Evolutionary conservation across 2,329 filamentous ascomycete genomes (phyloP).

Genomic region (Hypoxylon rubiginosum): DNA sequence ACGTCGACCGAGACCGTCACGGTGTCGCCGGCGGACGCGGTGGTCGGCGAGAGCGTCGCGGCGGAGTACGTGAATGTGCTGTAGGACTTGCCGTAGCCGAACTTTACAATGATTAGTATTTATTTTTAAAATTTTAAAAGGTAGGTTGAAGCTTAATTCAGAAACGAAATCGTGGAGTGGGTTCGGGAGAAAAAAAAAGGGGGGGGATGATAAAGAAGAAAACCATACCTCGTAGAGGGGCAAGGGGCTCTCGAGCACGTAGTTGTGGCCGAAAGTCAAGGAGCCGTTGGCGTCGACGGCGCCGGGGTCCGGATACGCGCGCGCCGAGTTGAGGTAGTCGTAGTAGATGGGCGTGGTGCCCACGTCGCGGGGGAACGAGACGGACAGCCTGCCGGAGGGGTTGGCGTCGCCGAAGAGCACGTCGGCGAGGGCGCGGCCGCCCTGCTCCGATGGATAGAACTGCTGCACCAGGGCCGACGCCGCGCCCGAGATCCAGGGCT

Average conservation of each 20-base stretch:
- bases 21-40: conserved; percentile 62
- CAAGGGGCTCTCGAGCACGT: conserved; percentile 71
- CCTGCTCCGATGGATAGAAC: conserved; percentile 80
- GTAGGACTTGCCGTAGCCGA: conserved; percentile 77
- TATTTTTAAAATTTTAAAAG: no score
- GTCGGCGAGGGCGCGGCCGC: conserved; percentile 75
- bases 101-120: conserved; percentile 53
- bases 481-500: conserved; percentile 76
- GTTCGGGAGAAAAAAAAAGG: no score
- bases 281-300: conserved; percentile 68
- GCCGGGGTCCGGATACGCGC: conserved; percentile 67
- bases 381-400: conserved; percentile 74
- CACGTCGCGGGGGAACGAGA: conserved; percentile 76
- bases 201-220: neutral
- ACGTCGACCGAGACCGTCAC: conserved; percentile 72
- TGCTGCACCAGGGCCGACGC: conserved; percentile 78
- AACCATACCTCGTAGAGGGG: conserved; percentile 65
- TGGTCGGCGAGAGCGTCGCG: conserved; percentile 63
- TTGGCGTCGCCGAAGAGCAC: conserved; percentile 75
- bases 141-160: no score
- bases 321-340: conserved; percentile 77
- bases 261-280: conserved; percentile 73
- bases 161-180: no score
- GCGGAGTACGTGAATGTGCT: conserved; percentile 72
- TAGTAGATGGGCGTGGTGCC: conserved; percentile 79